Conservation (phyloP, 148 eudicot genomes). For the Oxyria digyna region DNA sequence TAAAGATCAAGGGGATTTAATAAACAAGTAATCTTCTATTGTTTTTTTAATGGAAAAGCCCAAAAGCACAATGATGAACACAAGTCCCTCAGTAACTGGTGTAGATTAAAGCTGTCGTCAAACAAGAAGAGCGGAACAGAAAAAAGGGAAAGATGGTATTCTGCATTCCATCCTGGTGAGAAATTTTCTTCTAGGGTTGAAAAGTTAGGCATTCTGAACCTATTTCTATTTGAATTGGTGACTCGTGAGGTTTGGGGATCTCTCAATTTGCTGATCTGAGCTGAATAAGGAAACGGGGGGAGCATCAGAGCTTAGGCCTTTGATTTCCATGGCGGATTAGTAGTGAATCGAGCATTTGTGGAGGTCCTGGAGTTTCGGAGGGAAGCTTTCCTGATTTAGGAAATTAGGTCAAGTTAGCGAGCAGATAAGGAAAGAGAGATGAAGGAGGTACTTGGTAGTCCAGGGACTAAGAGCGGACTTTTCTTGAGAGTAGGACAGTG, state of each 20-base stretch:
- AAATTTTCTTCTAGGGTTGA: not conserved
- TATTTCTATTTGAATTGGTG: not conserved
- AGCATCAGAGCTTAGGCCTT: not conserved
- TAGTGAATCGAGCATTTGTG: not conserved
- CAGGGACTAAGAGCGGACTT: slow-evolving; percentile 74
- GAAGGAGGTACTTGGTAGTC: slow-evolving; percentile 76
- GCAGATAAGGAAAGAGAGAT: slow-evolving; percentile 21
- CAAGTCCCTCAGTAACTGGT: not conserved
- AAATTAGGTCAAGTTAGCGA: not conserved
- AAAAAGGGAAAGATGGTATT: not conserved
- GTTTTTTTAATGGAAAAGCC: not conserved
- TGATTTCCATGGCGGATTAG: slow-evolving; percentile 5
- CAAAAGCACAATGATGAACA: slow-evolving; percentile 3
- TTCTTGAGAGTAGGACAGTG: slow-evolving; percentile 75
- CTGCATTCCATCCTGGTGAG: not conserved
- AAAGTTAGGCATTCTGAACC: not conserved
- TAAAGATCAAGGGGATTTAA: no score
- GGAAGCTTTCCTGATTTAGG: not conserved
- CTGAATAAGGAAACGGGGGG: not conserved
- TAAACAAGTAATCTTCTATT: not conserved
- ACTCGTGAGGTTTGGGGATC: not conserved
- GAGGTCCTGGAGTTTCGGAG: not conserved
- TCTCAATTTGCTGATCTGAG: not conserved
- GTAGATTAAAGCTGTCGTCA: not conserved
- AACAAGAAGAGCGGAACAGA: not conserved